phyloP scores from a whole-genome alignment of 306 rosid genomes.

The Gleditsia sinensis region DNA sequence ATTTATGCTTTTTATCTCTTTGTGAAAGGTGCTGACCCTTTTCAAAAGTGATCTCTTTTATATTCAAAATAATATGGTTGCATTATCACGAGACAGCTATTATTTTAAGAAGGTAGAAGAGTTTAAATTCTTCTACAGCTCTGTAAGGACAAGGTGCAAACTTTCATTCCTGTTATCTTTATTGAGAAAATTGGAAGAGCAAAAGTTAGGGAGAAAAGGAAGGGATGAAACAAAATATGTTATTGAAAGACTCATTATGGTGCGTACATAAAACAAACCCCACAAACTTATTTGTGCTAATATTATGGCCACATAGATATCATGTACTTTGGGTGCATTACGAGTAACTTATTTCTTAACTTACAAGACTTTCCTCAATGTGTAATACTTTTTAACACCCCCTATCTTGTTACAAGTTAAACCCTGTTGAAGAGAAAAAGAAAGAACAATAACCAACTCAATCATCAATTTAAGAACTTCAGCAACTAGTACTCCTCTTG shows the following conservation, averaged over 20 bases:
- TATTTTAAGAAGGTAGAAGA: not conserved
- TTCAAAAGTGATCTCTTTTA: not conserved
- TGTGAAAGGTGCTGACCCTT: not conserved
- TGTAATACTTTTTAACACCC: too few species aligned
- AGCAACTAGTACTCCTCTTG: not conserved
- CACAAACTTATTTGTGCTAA: not conserved
- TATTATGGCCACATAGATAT: too few species aligned
- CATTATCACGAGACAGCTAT: not conserved
- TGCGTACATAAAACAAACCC: not conserved
- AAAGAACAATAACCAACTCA: not conserved
- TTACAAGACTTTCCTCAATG: too few species aligned
- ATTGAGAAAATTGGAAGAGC: not conserved
- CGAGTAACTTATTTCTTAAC: too few species aligned
- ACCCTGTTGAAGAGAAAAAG: not conserved
- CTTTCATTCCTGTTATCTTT: not conserved
- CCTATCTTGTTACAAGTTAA: not conserved
- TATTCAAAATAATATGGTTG: not conserved
- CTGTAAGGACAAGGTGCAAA: not conserved
- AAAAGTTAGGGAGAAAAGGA: not conserved
- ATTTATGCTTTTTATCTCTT: not conserved
- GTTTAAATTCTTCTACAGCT: not conserved
- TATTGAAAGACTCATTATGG: not conserved
- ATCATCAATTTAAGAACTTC: not conserved
- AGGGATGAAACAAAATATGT: not conserved
- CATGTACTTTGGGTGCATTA: too few species aligned